These are phyloP conservation scores for Aspergillus oerlinghausenensis DNA, from an alignment of 2,329 filamentous ascomycete genomes.

Conservation along the genomic window DNA sequence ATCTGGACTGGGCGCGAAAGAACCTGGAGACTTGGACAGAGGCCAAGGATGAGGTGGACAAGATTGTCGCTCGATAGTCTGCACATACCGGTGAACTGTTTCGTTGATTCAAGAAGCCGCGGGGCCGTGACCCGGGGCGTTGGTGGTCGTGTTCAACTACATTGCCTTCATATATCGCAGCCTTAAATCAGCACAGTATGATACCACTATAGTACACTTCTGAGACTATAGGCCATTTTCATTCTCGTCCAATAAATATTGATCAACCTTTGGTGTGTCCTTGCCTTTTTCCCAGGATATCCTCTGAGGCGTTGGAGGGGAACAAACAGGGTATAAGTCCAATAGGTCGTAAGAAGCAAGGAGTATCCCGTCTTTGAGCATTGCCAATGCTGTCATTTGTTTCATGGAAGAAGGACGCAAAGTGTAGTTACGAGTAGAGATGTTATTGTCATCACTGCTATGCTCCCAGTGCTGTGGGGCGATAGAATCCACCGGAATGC, in stretches of 20 bases:
- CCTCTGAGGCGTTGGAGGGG: not conserved
- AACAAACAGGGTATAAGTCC: not conserved
- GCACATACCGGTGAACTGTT: not conserved
- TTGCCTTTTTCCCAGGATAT: not conserved
- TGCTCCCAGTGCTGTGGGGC: not conserved
- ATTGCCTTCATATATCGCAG: not conserved
- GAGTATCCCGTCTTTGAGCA: not conserved
- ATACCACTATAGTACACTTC: not conserved
- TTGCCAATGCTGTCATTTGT: not conserved
- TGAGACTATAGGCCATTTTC: not conserved
- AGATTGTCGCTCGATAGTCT: conserved; percentile 58
- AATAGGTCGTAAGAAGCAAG: not conserved
- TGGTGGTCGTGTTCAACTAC: not conserved
- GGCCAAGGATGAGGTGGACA: conserved; percentile 77
- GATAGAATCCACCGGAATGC: not conserved
- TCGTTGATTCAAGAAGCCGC: not conserved
- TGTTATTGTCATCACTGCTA: too few species aligned
- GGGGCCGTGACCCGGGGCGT: too few species aligned
- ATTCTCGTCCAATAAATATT: not conserved
- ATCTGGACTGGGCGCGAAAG: conserved; percentile 91
- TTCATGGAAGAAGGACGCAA: too few species aligned
- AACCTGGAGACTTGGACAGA: conserved; percentile 91
- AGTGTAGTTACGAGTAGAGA: not conserved
- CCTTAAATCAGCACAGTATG: not conserved
- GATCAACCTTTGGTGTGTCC: not conserved